Evolutionary conservation across 2,329 filamentous ascomycete species (phyloP).

Genomic region (Amauroascus verrucosus): DNA sequence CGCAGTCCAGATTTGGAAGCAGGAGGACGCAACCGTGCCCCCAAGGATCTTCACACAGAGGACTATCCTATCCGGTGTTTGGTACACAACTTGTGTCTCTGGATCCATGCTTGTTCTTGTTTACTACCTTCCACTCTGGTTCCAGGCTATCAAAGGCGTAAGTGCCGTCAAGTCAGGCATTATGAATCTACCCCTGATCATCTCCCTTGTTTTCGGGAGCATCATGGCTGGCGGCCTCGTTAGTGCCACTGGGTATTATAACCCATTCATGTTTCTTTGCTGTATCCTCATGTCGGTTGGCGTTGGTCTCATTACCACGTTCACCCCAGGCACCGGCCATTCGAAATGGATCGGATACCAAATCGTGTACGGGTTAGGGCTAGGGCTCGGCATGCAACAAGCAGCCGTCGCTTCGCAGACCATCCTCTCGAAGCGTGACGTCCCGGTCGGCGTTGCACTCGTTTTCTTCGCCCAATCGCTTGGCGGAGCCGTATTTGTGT

Average conservation of each 20-base stretch:
- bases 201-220: conserved; percentile 16
- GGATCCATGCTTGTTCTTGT: conserved; percentile 11
- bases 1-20: conserved; percentile 14
- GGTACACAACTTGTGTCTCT: background rate
- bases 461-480: conserved; percentile 18
- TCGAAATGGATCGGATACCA: conserved; percentile 19
- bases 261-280: conserved; percentile 14
- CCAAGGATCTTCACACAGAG: conserved; percentile 12
- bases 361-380: conserved; percentile 20
- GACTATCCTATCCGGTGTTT: conserved; percentile 11
- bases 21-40: conserved; percentile 9
- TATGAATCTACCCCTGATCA: conserved; percentile 20
- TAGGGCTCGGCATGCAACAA: conserved; percentile 21
- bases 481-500: conserved; percentile 19
- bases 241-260: conserved; percentile 14
- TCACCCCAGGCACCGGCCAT: conserved; percentile 14
- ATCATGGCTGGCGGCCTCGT: conserved; percentile 16
- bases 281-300: conserved; percentile 12
- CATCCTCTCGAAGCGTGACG: conserved; percentile 18
- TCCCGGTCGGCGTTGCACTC: conserved; percentile 19
- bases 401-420: conserved; percentile 20
- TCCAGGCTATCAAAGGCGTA: conserved; percentile 18
- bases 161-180: conserved; percentile 18
- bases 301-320: conserved; percentile 13
- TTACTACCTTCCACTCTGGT: conserved; percentile 21